Evolutionary conservation across 345 rosid genomes (phyloP), one percentile per base, ranked within the genome.

Genomic region (Geranium rotundifolium): DNA sequence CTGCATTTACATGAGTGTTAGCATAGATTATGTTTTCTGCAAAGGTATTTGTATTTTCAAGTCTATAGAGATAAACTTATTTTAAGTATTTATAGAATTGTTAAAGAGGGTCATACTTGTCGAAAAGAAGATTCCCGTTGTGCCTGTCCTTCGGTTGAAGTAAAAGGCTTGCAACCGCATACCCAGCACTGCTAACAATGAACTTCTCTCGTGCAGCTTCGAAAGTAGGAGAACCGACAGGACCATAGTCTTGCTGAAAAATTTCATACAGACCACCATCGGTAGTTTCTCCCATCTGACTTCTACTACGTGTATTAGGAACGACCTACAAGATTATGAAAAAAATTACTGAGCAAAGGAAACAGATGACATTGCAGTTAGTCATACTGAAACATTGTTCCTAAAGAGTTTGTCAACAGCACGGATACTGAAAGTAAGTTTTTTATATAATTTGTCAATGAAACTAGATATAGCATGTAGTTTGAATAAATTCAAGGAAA

Each of bases 111-210:
- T 27, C 79, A 27, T 87, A 93, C 99, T 68, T 79, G 70, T 95
- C 97, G 68, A 95, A 95, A 61, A 95, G 97, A 75, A 95, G 97
- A 83, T 95, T 95, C 66, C 96, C 99, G 57, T 95, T 95, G 82
- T 95, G 97, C 71, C 99, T 84, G 75, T 95, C 99, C 81, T 95
- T 95, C 3, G 99, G 99, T 70, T 95, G 97, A 63, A 95, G 97
- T 68, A 95, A 71, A 64, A 95, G 96, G 73, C 97, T 95, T 2
- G 96, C 97, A 19, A 95, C 99, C 8, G 99, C 99, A 79, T 90
- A 95, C 67, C 97, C 99, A 12, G 99, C 99, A 69, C 99, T 95
- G 76, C 99, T 95, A 62, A 88, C 72, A 69, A 95, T 84, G 69
- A 90, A 95, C 70, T 95, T 90, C 75, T 89, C 83, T n/a, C 99